Conservation (phyloP, 2,329 filamentous ascomycete species). For the Aplosporella prunicola region DNA sequence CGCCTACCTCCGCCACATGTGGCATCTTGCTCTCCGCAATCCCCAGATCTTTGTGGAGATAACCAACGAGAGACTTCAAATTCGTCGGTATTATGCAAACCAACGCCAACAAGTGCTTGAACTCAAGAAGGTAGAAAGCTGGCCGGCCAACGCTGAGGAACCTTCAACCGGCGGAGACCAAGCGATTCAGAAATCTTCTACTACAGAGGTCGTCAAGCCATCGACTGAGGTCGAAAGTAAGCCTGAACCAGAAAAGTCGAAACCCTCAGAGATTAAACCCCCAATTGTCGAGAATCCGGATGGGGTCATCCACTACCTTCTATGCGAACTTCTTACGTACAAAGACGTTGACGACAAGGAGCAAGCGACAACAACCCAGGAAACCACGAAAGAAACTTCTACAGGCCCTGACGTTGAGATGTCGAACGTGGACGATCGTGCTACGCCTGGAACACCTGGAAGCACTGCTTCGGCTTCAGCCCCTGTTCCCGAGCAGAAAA, state of each 20-base stretch:
- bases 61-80: slow-evolving; percentile 72
- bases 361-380: slow-evolving; percentile 32
- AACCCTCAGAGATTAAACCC: slow-evolving; percentile 62
- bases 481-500: slow-evolving; percentile 42
- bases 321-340: slow-evolving; percentile 86
- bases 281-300: slow-evolving; percentile 87
- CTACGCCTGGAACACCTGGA: slow-evolving; percentile 8
- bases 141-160: background rate
- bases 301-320: slow-evolving; percentile 87
- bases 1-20: slow-evolving; percentile 65
- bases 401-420: slow-evolving; percentile 40
- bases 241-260: slow-evolving; percentile 55
- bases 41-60: slow-evolving; percentile 82
- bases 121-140: slow-evolving; percentile 40
- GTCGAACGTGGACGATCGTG: slow-evolving; percentile 25
- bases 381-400: slow-evolving; percentile 31
- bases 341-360: slow-evolving; percentile 87
- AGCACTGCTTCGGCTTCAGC: slow-evolving; percentile 16
- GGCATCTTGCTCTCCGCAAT: slow-evolving; percentile 68
- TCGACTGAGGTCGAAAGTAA: slow-evolving; percentile 34
- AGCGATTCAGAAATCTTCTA: slow-evolving; percentile 19
- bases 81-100: slow-evolving; percentile 52
- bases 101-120: slow-evolving; percentile 42
- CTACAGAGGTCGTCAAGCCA: slow-evolving; percentile 17
- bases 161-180: slow-evolving; percentile 17